Base-by-base conservation (phyloP, 306 rosid genomes). In the Cicer cuneatum region DNA sequence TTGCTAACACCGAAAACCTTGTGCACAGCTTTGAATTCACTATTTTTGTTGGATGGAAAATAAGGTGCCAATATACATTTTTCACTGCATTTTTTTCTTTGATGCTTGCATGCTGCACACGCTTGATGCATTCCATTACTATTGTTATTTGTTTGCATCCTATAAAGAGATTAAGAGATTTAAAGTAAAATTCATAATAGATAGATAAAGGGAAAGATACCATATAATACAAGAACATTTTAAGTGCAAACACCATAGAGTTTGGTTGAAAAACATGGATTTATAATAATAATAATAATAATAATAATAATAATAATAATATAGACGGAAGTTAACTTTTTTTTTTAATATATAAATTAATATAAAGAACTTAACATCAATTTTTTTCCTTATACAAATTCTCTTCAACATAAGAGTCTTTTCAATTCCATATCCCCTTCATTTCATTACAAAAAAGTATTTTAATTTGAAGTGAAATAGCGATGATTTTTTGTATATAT, bases 61-160 rank as follows among this genome's bases (percentile, higher is more conserved):
- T 88, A 87, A 0, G 96, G 90, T 0, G 93, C 96, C 74, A 93
- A 67, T 10, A 67, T 35, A 35, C 97, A 93, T 1, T 71, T 78
- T 41, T 81, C 85, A 10, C 72, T 79, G 75, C 98, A 91, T 67
- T 83, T 93, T 74, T 93, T 91, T 51, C 98, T 85, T 42, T 93
- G 96, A 41, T 93, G 96, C 65, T 91, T 91, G 83, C 96, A 93
- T 35, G 97, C 91, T 12, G 98, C 92, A 14, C 97, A 91, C 7
- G 97, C 98, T 11, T 83, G 77, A 47, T 85, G 81, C 15, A 82
- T 24, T 13, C 83, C 85, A 0, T 7, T 81, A 0, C 3, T 54
- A 19, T 29, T 71, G 1, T 4, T 75, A 51, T 71, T 77, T 82
- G 85, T 81, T 74, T 89, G 90, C 98, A 90, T 93, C 52, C 84